Evolutionary conservation across 805 yeast species (phyloP).

Genomic region (Metschnikowia colocasiae): DNA sequence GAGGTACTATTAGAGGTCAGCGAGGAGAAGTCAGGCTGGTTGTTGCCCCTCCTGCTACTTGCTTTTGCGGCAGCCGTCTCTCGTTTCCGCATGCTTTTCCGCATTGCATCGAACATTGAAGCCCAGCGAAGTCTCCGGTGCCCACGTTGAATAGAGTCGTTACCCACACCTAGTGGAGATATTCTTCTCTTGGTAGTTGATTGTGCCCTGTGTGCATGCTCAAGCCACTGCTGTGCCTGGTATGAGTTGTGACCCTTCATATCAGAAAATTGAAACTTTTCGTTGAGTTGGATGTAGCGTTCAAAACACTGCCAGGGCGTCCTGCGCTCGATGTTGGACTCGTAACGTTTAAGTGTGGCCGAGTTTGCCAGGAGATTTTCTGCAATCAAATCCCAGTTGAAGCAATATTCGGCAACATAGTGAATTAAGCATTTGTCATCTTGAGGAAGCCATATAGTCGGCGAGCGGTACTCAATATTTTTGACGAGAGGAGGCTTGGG

Average conservation of each 20-base stretch:
- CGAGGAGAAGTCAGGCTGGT: conserved; percentile 11
- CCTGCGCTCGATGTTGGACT: conserved; percentile 87
- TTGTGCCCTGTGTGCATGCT: conserved; percentile 85
- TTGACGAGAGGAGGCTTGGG: conserved; percentile 87
- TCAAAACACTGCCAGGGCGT: conserved; percentile 99
- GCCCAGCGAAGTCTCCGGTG: conserved; percentile 92
- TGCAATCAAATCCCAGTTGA: conserved; percentile 91
- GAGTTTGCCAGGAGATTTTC: conserved; percentile 69
- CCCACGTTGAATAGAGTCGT: conserved; percentile 90
- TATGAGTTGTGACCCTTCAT: conserved; percentile 83
- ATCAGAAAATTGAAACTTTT: conserved; percentile 79
- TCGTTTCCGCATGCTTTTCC: conserved; percentile 84
- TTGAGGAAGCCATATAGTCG: conserved; percentile 94
- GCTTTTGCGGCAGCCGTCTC: conserved; percentile 54
- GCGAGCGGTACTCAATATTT: conserved; percentile 77
- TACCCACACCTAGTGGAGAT: conserved; percentile 90
- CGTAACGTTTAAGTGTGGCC: conserved; percentile 56
- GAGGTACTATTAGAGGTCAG: conserved; percentile 5
- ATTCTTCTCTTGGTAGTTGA: conserved; percentile 83
- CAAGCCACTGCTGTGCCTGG: conserved; percentile 87
- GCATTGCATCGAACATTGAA: conserved; percentile 91
- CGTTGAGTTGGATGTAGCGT: conserved; percentile 88
- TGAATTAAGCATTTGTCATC: conserved; percentile 81
- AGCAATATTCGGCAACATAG: conserved; percentile 79
- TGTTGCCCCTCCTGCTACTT: conserved; percentile 20